These are phyloP conservation scores for Oryza punctata DNA, from an alignment of 176 grass and related monocot genomes.

Conservation along the genomic window DNA sequence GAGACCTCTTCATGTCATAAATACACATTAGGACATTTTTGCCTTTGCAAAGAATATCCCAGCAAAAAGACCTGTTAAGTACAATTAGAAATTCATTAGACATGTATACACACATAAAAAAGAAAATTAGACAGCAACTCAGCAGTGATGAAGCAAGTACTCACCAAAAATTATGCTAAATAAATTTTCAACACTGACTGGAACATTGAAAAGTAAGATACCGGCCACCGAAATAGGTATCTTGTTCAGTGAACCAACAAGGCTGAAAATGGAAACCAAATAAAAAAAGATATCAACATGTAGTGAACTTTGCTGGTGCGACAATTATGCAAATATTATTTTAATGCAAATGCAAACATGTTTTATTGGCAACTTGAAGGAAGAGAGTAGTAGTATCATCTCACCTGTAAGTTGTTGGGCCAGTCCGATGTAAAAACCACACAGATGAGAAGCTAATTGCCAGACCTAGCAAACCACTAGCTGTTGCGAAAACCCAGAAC, in stretches of 20 bases:
- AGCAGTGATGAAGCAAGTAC: conserved; percentile 25
- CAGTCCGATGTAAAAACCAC: conserved; percentile 86
- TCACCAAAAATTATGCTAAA: conserved; percentile 86
- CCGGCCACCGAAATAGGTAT: conserved; percentile 91
- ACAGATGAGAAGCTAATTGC: conserved; percentile 93
- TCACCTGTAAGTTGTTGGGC: conserved; percentile 93
- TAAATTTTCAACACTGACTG: conserved; percentile 71
- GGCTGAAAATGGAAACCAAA: conserved; percentile 37
- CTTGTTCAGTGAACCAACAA: conserved; percentile 88
- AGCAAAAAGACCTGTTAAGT: conserved; percentile 86
- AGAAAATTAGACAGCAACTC: neutral
- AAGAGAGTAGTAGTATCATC: neutral
- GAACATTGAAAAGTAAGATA: conserved; percentile 79
- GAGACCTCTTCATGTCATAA: conserved; percentile 4
- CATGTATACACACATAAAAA: neutral
- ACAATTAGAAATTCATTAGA: neutral
- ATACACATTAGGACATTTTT: conserved; percentile 13
- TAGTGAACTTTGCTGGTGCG: neutral
- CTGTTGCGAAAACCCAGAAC: conserved; percentile 83
- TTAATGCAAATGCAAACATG: neutral
- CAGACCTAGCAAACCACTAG: conserved; percentile 79
- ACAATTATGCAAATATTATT: neutral
- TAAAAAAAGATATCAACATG: neutral
- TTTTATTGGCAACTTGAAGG: neutral
- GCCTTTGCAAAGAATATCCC: conserved; percentile 95